Evolutionary conservation across 768 basidiomycete species (phyloP), one percentile per base, ranked within the genome.

Genomic region (Boletus sp.): DNA sequence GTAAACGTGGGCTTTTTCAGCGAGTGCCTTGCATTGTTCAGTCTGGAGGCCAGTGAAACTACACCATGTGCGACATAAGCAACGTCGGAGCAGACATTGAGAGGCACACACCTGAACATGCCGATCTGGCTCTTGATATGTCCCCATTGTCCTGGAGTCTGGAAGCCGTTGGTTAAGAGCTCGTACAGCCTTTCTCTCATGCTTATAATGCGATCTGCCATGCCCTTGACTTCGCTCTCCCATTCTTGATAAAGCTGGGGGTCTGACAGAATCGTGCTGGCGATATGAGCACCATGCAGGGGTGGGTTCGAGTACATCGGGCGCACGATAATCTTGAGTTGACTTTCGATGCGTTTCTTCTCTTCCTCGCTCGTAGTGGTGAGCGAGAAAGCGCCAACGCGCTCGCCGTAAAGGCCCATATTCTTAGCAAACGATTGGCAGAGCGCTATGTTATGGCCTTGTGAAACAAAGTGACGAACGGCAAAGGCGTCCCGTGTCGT

Each of bases 291-390:
- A 59, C 93, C 93, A 65, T 93, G 89, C 33, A 89, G 69, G 17
- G 96, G 97, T 54, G 97, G 96, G 81, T 98, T 99, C 50, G 96
- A 98, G 78, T 98, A 98, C 85, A 98, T 87, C 39, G 94, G 93
- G 13, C 97, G 87, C 60, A 97, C 87, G 57, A 98, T 75, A 57
- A 98, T 97, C 79, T 96, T 94, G 67, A 98, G 75, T 73, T 98
- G 97, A 70, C 87, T 91, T 73, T 95, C 90, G 39, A 98, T 85
- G 45, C 93, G 86, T 32, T 84, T 86, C 72, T 84, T 90, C 74
- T 92, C 92, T 59, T 82, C 88, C 43, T 85, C 75, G 61, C 81
- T 80, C 50, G 75, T 66, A 19, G 83, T 84, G 48, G 82, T 83
- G 65, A 99, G 70, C 17, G 95, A 96, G 78, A 99, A 94, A 5